Base-by-base conservation (phyloP, 768 basidiomycete genomes). In the Panaeolus papilionaceus region DNA sequence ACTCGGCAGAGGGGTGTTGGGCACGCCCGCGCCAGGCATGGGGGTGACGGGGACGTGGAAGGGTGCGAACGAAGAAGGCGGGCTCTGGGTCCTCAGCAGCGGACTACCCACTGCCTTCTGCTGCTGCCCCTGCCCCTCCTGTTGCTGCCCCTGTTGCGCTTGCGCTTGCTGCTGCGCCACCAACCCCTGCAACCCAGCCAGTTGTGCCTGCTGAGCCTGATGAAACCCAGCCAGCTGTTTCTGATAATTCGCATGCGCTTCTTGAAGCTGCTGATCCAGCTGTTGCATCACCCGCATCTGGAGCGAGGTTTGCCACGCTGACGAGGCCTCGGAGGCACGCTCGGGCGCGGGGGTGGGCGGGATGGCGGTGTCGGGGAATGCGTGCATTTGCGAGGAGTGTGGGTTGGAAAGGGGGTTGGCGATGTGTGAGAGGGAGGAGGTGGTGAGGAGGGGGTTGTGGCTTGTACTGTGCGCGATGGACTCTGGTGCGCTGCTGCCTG, bases 161-260 rank as follows among this genome's bases (percentile, higher is more conserved):
- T 23, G 23, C 16, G 4, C 4, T 5, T 11, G 40, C 40, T 42
- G 40, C 40, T 42, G 40, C 16, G 3, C 3, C 33, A 33, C 39
- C 39, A 40, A 11, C 39, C 11, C 39, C 9, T 40, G 39, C 39
- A 40, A 11, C 9, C 18, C 45, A 3, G 33, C 33, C 33, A 33
- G 5, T 5, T 33, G 33, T 2, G 20, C 47, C 20, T 33, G 54
- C 33, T 58, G 54, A 4, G 54, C 54, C 14, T 58, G 54, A 58
- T 58, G 54, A 58, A 58, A 58, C 12, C 54, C 54, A 58, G 54
- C 54, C 14, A 58, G 28, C 14, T 28, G 28, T 33, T 58, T 28
- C n/a, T 58, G 54, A 33, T 58, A 58, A 6, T 3, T 16, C 28
- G 28, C 54, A 12, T 58, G 54, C 14, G 54, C 54, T 33, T 58